phyloP scores from a whole-genome alignment of 257 asterid genomes.

The Nicotiana otophora region DNA sequence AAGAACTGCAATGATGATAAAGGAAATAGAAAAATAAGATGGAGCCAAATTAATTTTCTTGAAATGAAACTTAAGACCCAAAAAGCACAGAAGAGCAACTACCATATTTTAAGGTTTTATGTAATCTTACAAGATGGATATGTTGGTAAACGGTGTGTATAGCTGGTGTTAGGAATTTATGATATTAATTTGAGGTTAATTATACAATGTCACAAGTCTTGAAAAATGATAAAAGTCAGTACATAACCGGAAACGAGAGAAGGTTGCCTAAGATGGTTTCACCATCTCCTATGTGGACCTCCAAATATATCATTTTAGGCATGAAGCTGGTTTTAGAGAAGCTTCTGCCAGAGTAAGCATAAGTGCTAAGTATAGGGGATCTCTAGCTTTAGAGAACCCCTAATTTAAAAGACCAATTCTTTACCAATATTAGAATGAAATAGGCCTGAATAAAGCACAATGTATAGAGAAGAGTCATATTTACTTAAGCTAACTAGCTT shows the following conservation, averaged over 20 bases:
- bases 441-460: not conserved
- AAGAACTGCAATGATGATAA: not conserved
- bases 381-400: not conserved
- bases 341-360: not conserved
- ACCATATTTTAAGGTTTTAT: not conserved
- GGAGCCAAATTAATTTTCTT: not conserved
- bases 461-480: not conserved
- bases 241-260: not conserved
- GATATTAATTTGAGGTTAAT: not conserved
- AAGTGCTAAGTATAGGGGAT: not conserved
- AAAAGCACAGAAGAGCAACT: not conserved
- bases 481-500: not conserved
- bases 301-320: not conserved
- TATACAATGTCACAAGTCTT: not conserved
- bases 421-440: constrained; percentile 1
- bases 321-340: not conserved
- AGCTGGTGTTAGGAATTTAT: not conserved
- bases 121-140: not conserved
- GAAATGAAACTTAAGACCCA: not conserved
- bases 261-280: not conserved
- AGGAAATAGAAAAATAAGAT: not conserved
- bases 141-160: not conserved
- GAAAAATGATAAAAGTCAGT: not conserved
- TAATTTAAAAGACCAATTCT: not conserved
- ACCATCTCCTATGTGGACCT: not conserved